A percentile compares a stretch with the other conserved stretches of the same genome.
phyloP scores from a whole-genome alignment of 441 rosid genomes.

The Populus tomentosa region DNA sequence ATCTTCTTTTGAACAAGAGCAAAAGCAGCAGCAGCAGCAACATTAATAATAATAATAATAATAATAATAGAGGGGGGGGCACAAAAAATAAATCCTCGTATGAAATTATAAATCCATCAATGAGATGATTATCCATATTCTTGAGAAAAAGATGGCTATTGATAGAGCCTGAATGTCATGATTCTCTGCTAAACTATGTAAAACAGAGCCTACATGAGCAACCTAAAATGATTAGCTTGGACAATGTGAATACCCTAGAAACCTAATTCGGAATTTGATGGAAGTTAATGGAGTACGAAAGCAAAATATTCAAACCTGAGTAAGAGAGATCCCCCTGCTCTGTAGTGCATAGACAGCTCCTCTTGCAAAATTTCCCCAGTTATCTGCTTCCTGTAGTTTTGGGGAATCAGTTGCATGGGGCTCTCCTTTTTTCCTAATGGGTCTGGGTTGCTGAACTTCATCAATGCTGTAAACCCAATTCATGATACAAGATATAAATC shows the following conservation, averaged over 20 bases:
- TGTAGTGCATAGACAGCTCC: conserved; percentile 85
- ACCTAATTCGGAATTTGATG: neutral
- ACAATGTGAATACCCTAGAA: neutral
- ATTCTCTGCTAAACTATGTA: neutral
- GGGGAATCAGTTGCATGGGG: conserved; percentile 29
- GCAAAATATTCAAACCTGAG: conserved; percentile 47
- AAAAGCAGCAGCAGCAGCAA: too few species aligned
- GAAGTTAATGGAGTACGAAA: neutral
- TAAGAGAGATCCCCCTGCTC: conserved; percentile 50
- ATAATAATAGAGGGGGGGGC: neutral
- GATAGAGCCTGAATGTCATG: neutral
- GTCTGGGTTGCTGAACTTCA: conserved; percentile 56
- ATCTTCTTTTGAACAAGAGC: neutral
- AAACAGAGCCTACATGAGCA: neutral
- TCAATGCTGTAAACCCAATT: conserved; percentile 46
- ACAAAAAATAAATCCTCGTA: neutral
- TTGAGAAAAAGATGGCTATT: neutral
- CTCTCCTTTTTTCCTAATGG: conserved; percentile 29
- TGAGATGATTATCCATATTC: neutral
- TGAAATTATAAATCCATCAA: neutral
- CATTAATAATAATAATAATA: too few species aligned
- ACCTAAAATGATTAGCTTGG: neutral
- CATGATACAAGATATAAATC: neutral
- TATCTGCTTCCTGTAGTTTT: conserved; percentile 35
- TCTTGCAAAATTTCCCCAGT: conserved; percentile 90